phyloP scores from a whole-genome alignment of 208 protist species.

The Acanthamoeba culbertsoni region DNA sequence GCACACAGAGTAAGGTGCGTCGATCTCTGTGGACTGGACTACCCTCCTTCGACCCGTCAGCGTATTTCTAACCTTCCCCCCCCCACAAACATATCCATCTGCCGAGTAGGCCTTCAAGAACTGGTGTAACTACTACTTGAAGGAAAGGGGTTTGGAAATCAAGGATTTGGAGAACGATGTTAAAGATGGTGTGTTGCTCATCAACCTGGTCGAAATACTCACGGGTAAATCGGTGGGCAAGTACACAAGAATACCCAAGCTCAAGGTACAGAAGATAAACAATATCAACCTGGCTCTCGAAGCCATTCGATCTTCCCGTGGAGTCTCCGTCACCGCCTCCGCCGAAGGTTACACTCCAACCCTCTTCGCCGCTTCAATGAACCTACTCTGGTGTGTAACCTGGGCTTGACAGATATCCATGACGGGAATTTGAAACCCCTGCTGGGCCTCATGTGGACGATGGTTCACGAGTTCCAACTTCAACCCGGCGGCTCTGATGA shows the following conservation, averaged over 20 bases:
- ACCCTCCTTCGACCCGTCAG: neutral
- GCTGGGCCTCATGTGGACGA: constrained; percentile 58
- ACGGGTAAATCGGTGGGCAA: constrained; percentile 41
- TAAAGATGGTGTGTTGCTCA: constrained; percentile 51
- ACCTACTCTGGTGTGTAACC: too few relatives aligned
- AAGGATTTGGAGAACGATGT: constrained; percentile 47
- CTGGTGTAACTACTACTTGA: constrained; percentile 59
- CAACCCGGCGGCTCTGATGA: neutral
- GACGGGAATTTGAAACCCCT: constrained; percentile 45
- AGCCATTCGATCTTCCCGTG: neutral
- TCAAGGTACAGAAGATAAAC: constrained; percentile 63
- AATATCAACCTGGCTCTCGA: constrained; percentile 62
- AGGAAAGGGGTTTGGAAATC: constrained; percentile 39
- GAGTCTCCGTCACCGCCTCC: neutral
- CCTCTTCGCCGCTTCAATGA: neutral
- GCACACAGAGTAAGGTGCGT: constrained; percentile 45
- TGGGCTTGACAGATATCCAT: constrained; percentile 41
- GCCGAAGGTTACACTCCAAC: constrained; percentile 21
- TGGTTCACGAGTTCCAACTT: constrained; percentile 61
- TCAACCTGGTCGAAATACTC: constrained; percentile 58
- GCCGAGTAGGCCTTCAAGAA: constrained; percentile 36
- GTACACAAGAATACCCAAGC: constrained; percentile 47
- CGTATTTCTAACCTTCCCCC: neutral
- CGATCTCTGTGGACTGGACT: neutral
- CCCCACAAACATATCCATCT: neutral